Conservation (phyloP, 768 basidiomycete species). For the Podaxis pistillaris region DNA sequence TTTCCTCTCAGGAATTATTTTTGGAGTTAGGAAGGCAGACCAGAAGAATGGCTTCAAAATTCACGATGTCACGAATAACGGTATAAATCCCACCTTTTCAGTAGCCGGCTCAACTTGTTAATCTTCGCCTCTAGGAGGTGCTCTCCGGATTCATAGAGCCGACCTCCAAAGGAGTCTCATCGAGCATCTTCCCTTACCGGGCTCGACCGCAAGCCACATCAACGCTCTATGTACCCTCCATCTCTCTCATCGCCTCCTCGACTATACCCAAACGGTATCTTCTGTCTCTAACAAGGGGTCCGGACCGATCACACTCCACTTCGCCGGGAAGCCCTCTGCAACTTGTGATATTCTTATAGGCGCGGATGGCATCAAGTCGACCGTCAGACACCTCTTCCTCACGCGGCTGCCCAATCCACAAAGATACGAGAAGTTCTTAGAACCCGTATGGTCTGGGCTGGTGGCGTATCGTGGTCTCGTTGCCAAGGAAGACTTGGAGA, state of each 20-base stretch:
- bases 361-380: constrained; percentile 37
- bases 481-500: constrained; percentile 22
- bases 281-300: neutral
- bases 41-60: constrained; percentile 29
- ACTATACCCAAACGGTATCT: constrained; percentile 27
- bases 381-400: constrained; percentile 19
- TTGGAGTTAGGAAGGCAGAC: constrained; percentile 30
- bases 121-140: constrained; percentile 21
- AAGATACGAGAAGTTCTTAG: constrained; percentile 15
- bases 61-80: constrained; percentile 23
- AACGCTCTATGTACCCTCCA: constrained; percentile 22
- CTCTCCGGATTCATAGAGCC: constrained; percentile 36
- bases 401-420: neutral
- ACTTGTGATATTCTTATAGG: constrained; percentile 37
- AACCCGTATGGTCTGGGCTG: constrained; percentile 34
- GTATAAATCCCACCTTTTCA: constrained; percentile 13
- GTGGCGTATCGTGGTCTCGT: constrained; percentile 34
- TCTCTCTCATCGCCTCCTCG: constrained; percentile 38
- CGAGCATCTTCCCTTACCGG: constrained; percentile 27
- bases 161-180: constrained; percentile 46
- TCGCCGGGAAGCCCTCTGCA: constrained; percentile 24
- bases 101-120: neutral
- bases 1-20: neutral
- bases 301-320: constrained; percentile 17
- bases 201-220: no score